Evolutionary conservation across 768 basidiomycete genomes (phyloP).

Genomic region (Rhizopogon roseolus): DNA sequence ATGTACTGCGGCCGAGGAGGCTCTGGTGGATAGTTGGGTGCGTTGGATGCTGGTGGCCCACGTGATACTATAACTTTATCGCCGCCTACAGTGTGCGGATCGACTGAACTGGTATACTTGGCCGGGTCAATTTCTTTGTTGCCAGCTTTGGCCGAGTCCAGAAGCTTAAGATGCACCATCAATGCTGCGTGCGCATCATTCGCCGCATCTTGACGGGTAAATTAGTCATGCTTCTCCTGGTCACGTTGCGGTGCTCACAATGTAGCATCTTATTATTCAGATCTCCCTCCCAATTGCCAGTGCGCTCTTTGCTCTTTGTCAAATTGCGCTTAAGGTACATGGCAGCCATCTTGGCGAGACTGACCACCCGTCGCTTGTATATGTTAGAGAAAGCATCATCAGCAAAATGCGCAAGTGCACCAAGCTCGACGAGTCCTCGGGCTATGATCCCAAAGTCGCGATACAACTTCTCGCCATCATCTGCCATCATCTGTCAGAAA

Average conservation of each 20-base stretch:
- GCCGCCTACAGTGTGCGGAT: conserved; percentile 2
- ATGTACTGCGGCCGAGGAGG: conserved; percentile 32
- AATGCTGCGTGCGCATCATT: conserved; percentile 48
- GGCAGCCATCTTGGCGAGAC: conserved; percentile 38
- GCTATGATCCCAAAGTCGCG: conserved; percentile 41
- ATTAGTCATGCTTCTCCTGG: background rate
- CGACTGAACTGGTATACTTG: conserved; percentile 25
- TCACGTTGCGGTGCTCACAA: conserved; percentile 21
- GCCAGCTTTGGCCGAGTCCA: conserved; percentile 23
- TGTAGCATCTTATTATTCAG: conserved; percentile 33
- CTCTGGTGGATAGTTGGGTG: conserved; percentile 3
- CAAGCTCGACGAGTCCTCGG: conserved; percentile 41
- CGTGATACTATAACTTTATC: background rate
- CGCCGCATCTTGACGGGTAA: conserved; percentile 36
- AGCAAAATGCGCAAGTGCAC: conserved; percentile 33
- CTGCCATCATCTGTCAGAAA: conserved; percentile 16
- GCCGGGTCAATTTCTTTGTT: conserved; percentile 12
- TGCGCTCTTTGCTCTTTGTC: conserved; percentile 41
- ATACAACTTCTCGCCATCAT: conserved; percentile 45
- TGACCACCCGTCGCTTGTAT: conserved; percentile 36
- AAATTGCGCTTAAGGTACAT: conserved; percentile 35
- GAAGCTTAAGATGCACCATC: conserved; percentile 36
- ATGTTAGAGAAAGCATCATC: conserved; percentile 30
- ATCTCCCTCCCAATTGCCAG: conserved; percentile 39
- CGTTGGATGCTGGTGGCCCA: no score